phyloP scores from a whole-genome alignment of 2,329 filamentous ascomycete genomes.

The Pseudogymnoascus sp. region DNA sequence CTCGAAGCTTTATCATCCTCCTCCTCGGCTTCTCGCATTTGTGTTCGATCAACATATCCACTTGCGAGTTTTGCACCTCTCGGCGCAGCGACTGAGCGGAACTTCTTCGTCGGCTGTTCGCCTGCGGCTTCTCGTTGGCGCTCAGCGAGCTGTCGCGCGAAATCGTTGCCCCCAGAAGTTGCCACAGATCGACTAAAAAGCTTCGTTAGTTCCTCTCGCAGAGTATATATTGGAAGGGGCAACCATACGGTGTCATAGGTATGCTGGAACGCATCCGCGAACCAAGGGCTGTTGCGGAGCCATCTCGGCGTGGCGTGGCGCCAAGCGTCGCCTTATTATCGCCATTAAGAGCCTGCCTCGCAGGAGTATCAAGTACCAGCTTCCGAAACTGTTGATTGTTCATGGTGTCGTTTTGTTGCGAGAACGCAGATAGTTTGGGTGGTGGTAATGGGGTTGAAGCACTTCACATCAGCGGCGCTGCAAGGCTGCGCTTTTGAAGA shows the following conservation, averaged over 20 bases:
- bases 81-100: constrained; percentile 65
- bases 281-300: constrained; percentile 53
- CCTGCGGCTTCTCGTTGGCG: constrained; percentile 31
- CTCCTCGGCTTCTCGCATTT: constrained; percentile 48
- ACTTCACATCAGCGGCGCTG: background rate
- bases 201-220: constrained; percentile 13
- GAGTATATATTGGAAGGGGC: background rate
- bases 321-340: constrained; percentile 28
- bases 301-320: constrained; percentile 36
- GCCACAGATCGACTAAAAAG: constrained; percentile 18
- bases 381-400: constrained; percentile 93
- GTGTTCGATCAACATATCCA: constrained; percentile 79
- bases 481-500: background rate
- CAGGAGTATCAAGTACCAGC: constrained; percentile 54
- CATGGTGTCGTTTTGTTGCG: constrained; percentile 46
- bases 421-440: background rate
- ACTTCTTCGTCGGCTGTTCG: constrained; percentile 58
- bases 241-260: constrained; percentile 81
- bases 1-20: constrained; percentile 53
- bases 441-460: background rate
- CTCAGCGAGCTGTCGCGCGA: constrained; percentile 77
- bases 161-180: constrained; percentile 49
- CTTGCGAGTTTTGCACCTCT: constrained; percentile 73
- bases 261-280: constrained; percentile 74
- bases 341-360: constrained; percentile 27